Evolutionary conservation across 1,139 yeast species (phyloP).

Genomic region (Nadsonia starkeyi-henricii): DNA sequence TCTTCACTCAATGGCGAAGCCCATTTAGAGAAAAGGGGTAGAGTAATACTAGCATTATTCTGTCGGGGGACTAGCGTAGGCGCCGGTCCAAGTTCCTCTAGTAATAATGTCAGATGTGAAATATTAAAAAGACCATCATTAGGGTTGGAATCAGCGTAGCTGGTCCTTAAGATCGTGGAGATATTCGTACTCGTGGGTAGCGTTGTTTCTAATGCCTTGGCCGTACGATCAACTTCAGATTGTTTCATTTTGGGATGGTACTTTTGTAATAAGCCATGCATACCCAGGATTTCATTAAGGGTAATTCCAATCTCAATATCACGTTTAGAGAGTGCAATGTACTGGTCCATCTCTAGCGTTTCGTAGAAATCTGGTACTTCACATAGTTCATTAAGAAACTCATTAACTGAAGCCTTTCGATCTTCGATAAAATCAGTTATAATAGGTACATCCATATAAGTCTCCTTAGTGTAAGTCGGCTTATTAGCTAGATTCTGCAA

Average conservation of each 20-base stretch:
- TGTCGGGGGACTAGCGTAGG: slow-evolving; percentile 23
- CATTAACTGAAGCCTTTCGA: slow-evolving; percentile 22
- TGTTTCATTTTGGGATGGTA: slow-evolving; percentile 12
- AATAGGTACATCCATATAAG: slow-evolving; percentile 19
- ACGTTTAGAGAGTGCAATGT: slow-evolving; percentile 26
- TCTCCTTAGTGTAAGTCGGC: slow-evolving; percentile 28
- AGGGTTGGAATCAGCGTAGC: not conserved
- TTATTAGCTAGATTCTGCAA: slow-evolving; percentile 76
- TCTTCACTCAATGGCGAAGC: slow-evolving; percentile 25
- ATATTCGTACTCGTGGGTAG: not conserved
- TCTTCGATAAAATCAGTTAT: slow-evolving; percentile 21
- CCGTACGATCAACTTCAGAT: slow-evolving; percentile 3
- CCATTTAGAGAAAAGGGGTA: slow-evolving; percentile 26
- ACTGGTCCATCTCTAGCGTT: slow-evolving; percentile 29
- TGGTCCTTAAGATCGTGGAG: slow-evolving; percentile 5
- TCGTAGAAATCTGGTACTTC: slow-evolving; percentile 31
- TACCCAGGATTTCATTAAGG: slow-evolving; percentile 25
- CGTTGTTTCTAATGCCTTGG: slow-evolving; percentile 1
- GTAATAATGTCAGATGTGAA: slow-evolving; percentile 20
- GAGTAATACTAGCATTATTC: slow-evolving; percentile 22
- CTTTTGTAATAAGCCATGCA: slow-evolving; percentile 26
- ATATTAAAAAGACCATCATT: not conserved
- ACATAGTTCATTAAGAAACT: slow-evolving; percentile 26
- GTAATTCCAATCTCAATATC: slow-evolving; percentile 25
- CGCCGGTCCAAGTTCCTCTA: slow-evolving; percentile 22